phyloP scores from a whole-genome alignment of 805 yeast species.

The Nakazawaea ishiwadae region DNA sequence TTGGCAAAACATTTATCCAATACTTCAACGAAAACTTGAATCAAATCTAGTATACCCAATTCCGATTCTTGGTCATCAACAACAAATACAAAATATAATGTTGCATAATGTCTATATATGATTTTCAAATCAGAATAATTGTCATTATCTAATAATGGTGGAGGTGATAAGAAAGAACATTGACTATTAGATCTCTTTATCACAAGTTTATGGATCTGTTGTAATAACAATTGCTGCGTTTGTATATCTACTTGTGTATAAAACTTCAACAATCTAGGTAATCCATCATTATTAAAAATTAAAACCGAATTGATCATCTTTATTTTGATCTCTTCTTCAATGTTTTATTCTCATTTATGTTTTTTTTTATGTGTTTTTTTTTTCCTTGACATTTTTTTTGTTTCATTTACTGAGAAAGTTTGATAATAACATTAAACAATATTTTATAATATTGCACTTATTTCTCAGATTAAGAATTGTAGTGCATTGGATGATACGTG shows the following conservation, averaged over 20 bases:
- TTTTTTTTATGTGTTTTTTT: neutral
- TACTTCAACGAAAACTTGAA: constrained; percentile 95
- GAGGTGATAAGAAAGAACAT: constrained; percentile 88
- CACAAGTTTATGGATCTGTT: constrained; percentile 78
- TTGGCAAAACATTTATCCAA: constrained; percentile 89
- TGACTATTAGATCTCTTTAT: constrained; percentile 67
- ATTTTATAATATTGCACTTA: too few relatives aligned
- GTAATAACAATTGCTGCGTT: constrained; percentile 73
- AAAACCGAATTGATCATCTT: constrained; percentile 90
- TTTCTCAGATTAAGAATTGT: too few relatives aligned
- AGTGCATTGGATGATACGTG: too few relatives aligned
- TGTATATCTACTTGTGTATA: constrained; percentile 86
- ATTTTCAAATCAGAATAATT: constrained; percentile 76
- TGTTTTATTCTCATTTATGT: neutral
- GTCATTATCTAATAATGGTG: constrained; percentile 53
- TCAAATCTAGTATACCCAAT: constrained; percentile 86
- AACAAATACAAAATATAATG: constrained; percentile 90
- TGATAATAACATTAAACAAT: too few relatives aligned
- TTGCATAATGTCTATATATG: constrained; percentile 91
- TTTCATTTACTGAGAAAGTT: too few relatives aligned
- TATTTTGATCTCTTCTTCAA: too few relatives aligned
- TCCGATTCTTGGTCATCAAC: constrained; percentile 97
- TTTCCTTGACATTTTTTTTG: too few relatives aligned
- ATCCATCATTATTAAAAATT: constrained; percentile 84
- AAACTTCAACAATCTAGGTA: constrained; percentile 85